Evolutionary conservation across 73 alveolate genomes (phyloP).

Genomic region (Paramecium biaurelia): DNA sequence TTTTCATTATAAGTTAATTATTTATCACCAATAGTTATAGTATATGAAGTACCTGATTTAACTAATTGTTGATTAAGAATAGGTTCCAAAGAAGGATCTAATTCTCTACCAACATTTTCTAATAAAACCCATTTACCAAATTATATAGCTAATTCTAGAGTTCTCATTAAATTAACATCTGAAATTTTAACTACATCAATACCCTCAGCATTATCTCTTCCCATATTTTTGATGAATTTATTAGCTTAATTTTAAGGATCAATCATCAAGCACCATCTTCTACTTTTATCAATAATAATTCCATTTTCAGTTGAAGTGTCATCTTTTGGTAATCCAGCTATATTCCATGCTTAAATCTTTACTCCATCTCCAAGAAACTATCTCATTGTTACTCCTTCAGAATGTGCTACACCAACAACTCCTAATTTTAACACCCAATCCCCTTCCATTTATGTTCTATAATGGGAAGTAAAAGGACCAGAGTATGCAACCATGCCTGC

Average conservation of each 20-base stretch:
- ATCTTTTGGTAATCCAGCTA: slow-evolving; percentile 92
- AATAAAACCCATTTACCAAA: slow-evolving; percentile 99
- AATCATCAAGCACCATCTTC: slow-evolving; percentile 99
- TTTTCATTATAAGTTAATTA: slow-evolving; percentile 72
- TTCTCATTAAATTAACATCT: slow-evolving; percentile 71
- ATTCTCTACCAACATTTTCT: slow-evolving; percentile 99
- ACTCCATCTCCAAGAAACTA: slow-evolving; percentile 99
- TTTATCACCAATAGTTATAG: slow-evolving; percentile 85
- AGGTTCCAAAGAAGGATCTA: slow-evolving; percentile 99
- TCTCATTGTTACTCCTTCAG: slow-evolving; percentile 96
- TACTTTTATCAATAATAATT: slow-evolving; percentile 92
- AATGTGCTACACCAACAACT: slow-evolving; percentile 78
- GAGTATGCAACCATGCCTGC: slow-evolving; percentile 98
- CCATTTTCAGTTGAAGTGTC: slow-evolving; percentile 97
- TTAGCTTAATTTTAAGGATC: slow-evolving; percentile 99
- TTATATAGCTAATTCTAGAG: slow-evolving; percentile 89
- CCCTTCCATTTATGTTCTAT: slow-evolving; percentile 88
- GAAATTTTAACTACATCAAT: slow-evolving; percentile 57
- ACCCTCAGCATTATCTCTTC: slow-evolving; percentile 88
- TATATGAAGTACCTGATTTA: slow-evolving; percentile 55
- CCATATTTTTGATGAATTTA: slow-evolving; percentile 98
- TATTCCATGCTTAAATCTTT: slow-evolving; percentile 62
- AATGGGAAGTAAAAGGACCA: slow-evolving; percentile 96
- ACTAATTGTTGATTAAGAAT: slow-evolving; percentile 85
- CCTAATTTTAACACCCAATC: slow-evolving; percentile 87